Evolutionary conservation across 176 grass and related monocot genomes (phyloP).

Genomic region (Alloteropsis semialata): DNA sequence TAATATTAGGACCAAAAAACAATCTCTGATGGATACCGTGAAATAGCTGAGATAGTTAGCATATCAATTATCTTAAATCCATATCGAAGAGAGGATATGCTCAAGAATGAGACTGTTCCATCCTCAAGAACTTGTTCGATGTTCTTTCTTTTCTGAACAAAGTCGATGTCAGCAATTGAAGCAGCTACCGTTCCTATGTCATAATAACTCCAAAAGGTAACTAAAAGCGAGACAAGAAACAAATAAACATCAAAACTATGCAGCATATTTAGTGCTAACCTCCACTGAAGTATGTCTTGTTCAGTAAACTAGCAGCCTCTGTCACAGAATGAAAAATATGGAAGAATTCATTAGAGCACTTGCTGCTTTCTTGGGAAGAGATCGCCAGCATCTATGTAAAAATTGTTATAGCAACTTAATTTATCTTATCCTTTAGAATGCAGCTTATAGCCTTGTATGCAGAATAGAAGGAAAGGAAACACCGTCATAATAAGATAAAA

Average conservation of each 20-base stretch:
- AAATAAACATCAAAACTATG: conserved; percentile 10
- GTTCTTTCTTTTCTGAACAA: conserved; percentile 75
- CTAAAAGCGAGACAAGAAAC: not conserved
- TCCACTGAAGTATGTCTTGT: conserved; percentile 91
- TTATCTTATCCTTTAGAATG: conserved; percentile 7
- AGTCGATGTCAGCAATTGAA: conserved; percentile 90
- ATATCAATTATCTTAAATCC: conserved; percentile 73
- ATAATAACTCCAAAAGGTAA: conserved; percentile 26
- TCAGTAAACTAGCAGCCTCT: conserved; percentile 83
- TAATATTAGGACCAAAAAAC: conserved; percentile 8
- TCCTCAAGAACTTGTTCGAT: conserved; percentile 86
- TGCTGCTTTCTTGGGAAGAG: not conserved
- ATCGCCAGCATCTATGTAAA: not conserved
- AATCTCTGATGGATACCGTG: conserved; percentile 42
- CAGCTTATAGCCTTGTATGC: conserved; percentile 7
- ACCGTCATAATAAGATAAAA: conserved; percentile 13
- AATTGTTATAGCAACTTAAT: not conserved
- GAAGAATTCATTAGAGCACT: conserved; percentile 27
- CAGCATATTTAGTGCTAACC: conserved; percentile 38
- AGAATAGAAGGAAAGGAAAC: not conserved
- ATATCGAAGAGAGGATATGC: conserved; percentile 85
- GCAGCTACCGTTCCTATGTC: conserved; percentile 75
- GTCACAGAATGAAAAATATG: conserved; percentile 38
- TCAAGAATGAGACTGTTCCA: conserved; percentile 84
- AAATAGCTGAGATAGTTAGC: conserved; percentile 67